phyloP scores from a whole-genome alignment of 257 asterid species.

The Pogostemon cablin region DNA sequence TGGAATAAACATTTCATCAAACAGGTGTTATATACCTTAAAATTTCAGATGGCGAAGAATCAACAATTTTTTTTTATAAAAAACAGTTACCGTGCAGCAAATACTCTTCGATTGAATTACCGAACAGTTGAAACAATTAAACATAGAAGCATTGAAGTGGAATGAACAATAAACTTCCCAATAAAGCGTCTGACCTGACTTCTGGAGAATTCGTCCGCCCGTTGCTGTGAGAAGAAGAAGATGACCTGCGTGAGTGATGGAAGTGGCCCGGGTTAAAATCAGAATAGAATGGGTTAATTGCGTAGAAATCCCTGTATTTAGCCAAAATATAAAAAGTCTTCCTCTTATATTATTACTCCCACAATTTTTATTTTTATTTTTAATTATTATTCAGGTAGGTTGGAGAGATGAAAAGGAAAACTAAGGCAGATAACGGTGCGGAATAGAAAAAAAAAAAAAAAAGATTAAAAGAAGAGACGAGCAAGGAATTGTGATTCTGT shows the following conservation, averaged over 20 bases:
- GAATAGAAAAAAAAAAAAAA: too few relatives aligned
- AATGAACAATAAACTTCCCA: constrained; percentile 14
- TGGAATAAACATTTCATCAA: constrained; percentile 32
- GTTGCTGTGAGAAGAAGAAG: background rate
- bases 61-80: background rate
- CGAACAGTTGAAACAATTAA: background rate
- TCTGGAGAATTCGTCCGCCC: constrained; percentile 11
- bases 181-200: constrained; percentile 13
- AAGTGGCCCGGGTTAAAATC: background rate
- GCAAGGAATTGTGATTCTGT: too few relatives aligned
- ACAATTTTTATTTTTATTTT: too few relatives aligned
- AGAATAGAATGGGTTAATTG: background rate
- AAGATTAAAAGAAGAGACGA: too few relatives aligned
- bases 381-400: too few relatives aligned
- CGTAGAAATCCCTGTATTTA: background rate
- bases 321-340: background rate
- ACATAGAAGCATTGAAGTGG: background rate
- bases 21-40: constrained; percentile 19
- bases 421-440: too few relatives aligned
- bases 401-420: too few relatives aligned
- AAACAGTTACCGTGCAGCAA: background rate
- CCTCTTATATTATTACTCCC: background rate
- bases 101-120: background rate
- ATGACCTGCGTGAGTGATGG: background rate
- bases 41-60: background rate